Conservation (phyloP, 2,329 filamentous ascomycete species). For the Laburnicola sp. region DNA sequence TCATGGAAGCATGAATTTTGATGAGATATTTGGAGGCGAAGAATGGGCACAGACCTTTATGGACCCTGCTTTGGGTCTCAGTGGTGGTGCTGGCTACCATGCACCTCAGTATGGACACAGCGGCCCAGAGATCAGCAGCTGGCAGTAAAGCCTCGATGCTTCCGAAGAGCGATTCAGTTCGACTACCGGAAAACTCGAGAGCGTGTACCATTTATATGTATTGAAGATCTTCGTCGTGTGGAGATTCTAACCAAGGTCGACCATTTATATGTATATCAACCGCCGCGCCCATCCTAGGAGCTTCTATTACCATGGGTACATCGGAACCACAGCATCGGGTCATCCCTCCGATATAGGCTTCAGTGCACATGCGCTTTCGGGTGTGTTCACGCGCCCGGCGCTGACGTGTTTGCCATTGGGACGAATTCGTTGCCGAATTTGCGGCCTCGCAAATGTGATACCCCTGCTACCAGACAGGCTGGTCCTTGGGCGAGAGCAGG, state of each 20-base stretch:
- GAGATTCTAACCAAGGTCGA: too few species aligned
- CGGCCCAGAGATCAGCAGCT: constrained; percentile 24
- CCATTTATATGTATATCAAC: too few species aligned
- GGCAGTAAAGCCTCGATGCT: constrained; percentile 14
- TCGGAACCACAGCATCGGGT: too few species aligned
- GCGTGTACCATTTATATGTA: too few species aligned
- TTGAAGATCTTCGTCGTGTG: too few species aligned
- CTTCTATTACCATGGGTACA: too few species aligned
- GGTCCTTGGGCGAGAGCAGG: constrained; percentile 11
- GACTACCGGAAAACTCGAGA: too few species aligned
- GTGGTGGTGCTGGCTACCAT: constrained; percentile 25
- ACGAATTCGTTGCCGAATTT: background rate
- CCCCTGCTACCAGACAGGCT: constrained; percentile 8
- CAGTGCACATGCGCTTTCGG: too few species aligned
- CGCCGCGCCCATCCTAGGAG: too few species aligned
- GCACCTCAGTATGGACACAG: constrained; percentile 24
- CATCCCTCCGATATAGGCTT: too few species aligned
- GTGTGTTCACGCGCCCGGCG: too few species aligned
- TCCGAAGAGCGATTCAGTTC: background rate
- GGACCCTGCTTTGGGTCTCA: constrained; percentile 38
- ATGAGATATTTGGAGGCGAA: constrained; percentile 45
- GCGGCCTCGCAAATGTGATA: constrained; percentile 1
- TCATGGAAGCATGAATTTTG: constrained; percentile 37
- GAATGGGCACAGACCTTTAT: constrained; percentile 47
- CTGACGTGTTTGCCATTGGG: background rate